Conservation (phyloP, 306 rosid genomes). For the Alnus glutinosa region DNA sequence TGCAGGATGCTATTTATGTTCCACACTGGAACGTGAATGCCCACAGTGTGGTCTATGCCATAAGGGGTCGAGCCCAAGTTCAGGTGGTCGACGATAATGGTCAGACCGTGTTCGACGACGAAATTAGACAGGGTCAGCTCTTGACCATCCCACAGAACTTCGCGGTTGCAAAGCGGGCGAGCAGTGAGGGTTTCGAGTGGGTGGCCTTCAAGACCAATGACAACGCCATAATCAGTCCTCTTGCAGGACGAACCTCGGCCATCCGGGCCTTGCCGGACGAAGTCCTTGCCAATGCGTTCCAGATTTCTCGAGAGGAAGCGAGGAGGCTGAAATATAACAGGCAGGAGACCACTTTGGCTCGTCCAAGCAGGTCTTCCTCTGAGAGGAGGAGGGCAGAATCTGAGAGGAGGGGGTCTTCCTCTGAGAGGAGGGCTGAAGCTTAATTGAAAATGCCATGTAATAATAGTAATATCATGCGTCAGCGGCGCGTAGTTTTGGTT, state of each 20-base stretch:
- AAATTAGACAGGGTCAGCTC: slow-evolving; percentile 40
- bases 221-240: slow-evolving; percentile 30
- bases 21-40: slow-evolving; percentile 69
- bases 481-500: too few species aligned
- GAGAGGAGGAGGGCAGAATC: neutral
- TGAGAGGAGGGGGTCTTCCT: too few species aligned
- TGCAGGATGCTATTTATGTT: slow-evolving; percentile 53
- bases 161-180: slow-evolving; percentile 41
- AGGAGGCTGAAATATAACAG: slow-evolving; percentile 36
- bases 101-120: slow-evolving; percentile 35
- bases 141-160: slow-evolving; percentile 65
- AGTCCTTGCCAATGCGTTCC: slow-evolving; percentile 39
- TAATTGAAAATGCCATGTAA: too few species aligned
- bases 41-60: slow-evolving; percentile 45
- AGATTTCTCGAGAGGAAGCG: slow-evolving; percentile 35
- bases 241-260: slow-evolving; percentile 42
- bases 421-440: neutral
- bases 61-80: slow-evolving; percentile 50
- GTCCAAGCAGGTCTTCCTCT: slow-evolving; percentile 29
- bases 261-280: slow-evolving; percentile 44
- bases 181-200: slow-evolving; percentile 44
- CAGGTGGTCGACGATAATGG: slow-evolving; percentile 60
- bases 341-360: slow-evolving; percentile 25
- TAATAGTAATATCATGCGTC: too few species aligned
- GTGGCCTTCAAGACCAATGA: slow-evolving; percentile 61